Conservation (phyloP, 1,284 basidiomycete genomes). For the Ceratobasidium sp. region DNA sequence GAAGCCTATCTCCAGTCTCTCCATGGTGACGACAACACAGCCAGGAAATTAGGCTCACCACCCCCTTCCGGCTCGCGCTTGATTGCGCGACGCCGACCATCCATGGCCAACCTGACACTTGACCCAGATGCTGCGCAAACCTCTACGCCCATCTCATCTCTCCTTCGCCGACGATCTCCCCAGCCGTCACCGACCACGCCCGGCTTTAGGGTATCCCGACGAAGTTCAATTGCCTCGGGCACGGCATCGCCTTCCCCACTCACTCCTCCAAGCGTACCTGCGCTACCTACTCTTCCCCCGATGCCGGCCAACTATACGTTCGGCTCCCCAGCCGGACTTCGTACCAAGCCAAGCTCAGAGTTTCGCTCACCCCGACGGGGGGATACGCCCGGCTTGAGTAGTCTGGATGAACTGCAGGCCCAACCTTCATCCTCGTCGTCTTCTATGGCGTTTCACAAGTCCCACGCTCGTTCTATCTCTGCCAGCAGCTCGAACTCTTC, state of each 20-base stretch:
- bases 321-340: slow-evolving; percentile 31
- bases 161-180: slow-evolving; percentile 42
- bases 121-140: slow-evolving; percentile 42
- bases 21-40: slow-evolving; percentile 26
- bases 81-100: slow-evolving; percentile 44
- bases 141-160: slow-evolving; percentile 42
- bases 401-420: slow-evolving; percentile 41
- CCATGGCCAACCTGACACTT: slow-evolving; percentile 40
- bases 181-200: slow-evolving; percentile 42
- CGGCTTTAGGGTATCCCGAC: slow-evolving; percentile 38
- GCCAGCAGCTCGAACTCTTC: slow-evolving; percentile 42
- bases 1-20: slow-evolving; percentile 17
- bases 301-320: slow-evolving; percentile 43
- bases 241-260: slow-evolving; percentile 43
- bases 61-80: slow-evolving; percentile 35
- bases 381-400: slow-evolving; percentile 23
- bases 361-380: slow-evolving; percentile 39
- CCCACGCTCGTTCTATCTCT: slow-evolving; percentile 39
- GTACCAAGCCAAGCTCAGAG: slow-evolving; percentile 44
- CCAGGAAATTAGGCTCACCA: slow-evolving; percentile 28
- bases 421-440: slow-evolving; percentile 25
- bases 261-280: slow-evolving; percentile 43
- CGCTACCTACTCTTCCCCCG: slow-evolving; percentile 42
- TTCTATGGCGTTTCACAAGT: slow-evolving; percentile 1
- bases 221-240: slow-evolving; percentile 41